Base-by-base conservation (phyloP, 1,284 basidiomycete genomes). In the Volvariella volvacea region DNA sequence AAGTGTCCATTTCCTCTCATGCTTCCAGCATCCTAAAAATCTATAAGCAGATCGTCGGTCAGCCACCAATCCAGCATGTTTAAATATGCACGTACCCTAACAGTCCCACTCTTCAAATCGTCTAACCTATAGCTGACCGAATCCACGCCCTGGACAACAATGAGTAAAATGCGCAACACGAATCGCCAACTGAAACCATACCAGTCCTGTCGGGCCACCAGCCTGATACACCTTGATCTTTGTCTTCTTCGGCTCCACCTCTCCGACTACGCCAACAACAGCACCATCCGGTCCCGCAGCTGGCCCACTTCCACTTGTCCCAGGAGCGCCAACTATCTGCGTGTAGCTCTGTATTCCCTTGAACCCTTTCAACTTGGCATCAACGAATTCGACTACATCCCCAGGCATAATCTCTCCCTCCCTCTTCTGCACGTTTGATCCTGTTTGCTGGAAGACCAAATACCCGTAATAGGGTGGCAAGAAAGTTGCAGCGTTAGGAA, bases 361-460 rank as follows among this genome's bases (percentile, higher is more conserved):
- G 58, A 92, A 87, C 0, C 93, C 92, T 60, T 92, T 93, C 55
- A 97, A 71, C 59, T 80, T 84, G 43, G 87, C 88, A 44, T 90
- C 87, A 44, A 74, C 67, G 52, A 94, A 65, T 42, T 80, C 75
- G 33, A 92, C 72, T 3, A 96, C 66, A 63, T 96, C 92, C 1
- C 92, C 92, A 0, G 90, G 83, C 68, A 90, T 73, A 46, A 92
- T 86, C 43, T 93, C 91, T 55, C 83, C 86, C 33, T 72, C 69
- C 28, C 84, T 71, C 52, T 82, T 80, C 60, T 86, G 76, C 46
- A 92, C 83, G 1, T 80, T 70, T 0, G 57, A 53, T 0, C 75
- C 83, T 7, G 72, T 77, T 64, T 93, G 91, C 47, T 75, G 70
- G 57, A 88, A 92, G 22, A 92, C 70, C 6, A 85, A 63, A 56